Evolutionary conservation across 2,329 filamentous ascomycete species (phyloP).

Genomic region (Arthrobotrys sinensis): DNA sequence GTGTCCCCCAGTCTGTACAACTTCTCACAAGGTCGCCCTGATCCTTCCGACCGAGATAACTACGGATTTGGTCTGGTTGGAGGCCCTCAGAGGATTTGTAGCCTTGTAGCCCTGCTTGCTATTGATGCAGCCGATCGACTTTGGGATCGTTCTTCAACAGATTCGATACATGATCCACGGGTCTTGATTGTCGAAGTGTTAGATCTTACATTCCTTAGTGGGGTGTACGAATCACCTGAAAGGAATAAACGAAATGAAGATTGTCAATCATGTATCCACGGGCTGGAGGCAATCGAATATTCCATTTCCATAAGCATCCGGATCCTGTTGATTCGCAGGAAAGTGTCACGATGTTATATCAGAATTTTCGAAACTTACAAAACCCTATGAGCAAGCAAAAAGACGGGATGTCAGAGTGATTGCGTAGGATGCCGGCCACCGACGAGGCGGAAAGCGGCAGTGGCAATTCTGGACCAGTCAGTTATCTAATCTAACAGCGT

Average conservation of each 20-base stretch:
- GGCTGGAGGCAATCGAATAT: slow-evolving; percentile 11
- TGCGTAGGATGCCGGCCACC: slow-evolving; percentile 41
- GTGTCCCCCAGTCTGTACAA: slow-evolving; percentile 12
- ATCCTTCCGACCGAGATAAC: slow-evolving; percentile 32
- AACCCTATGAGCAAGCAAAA: slow-evolving; percentile 19
- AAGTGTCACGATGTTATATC: slow-evolving; percentile 34
- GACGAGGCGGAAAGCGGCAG: slow-evolving; percentile 44
- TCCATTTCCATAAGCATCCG: slow-evolving; percentile 8
- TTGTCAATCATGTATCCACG: slow-evolving; percentile 52
- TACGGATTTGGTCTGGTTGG: slow-evolving; percentile 36
- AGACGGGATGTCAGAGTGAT: slow-evolving; percentile 34
- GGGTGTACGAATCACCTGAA: slow-evolving; percentile 44
- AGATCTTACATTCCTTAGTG: slow-evolving; percentile 28
- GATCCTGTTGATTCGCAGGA: slow-evolving; percentile 42
- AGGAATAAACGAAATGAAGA: slow-evolving; percentile 56
- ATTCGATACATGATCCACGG: slow-evolving; percentile 11
- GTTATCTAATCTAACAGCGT: slow-evolving; percentile 28
- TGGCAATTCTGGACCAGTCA: slow-evolving; percentile 37
- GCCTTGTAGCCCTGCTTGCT: background rate
- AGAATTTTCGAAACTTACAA: slow-evolving; percentile 17
- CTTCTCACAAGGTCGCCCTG: slow-evolving; percentile 9
- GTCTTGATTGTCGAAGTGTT: slow-evolving; percentile 24
- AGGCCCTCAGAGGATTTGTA: slow-evolving; percentile 9
- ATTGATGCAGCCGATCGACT: slow-evolving; percentile 12
- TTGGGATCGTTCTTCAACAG: slow-evolving; percentile 35